Base-by-base conservation (phyloP, 805 yeast species). In the Monosporozyma solicola region DNA sequence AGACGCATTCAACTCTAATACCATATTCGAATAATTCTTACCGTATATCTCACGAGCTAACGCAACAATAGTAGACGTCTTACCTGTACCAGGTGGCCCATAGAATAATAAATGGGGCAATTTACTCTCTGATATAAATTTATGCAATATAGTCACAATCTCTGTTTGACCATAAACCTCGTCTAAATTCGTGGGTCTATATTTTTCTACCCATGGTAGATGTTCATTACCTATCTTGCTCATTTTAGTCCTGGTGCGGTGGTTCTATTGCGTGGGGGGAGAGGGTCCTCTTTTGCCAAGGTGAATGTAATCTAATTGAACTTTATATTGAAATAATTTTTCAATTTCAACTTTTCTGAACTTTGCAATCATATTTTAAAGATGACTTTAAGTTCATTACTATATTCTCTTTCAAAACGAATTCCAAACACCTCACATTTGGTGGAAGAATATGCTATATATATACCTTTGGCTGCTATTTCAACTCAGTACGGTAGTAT, bases 41-140 rank as follows among this genome's bases (percentile, higher is more conserved):
- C 99, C 99, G 65, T 85, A 91, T 8, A 91, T 80, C 63, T 90
- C 96, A 53, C 81, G 75, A 1, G 97, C 96, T 54, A 91, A 71
- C 1, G 97, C 97, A 24, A 85, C 78, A 58, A 89, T 85, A 2
- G 95, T 88, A 2, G 95, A 85, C 0, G 96, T 89, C 67, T 89
- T 89, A 59, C 96, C 96, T 0, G 96, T 89, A 22, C 96, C 96
- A 16, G 96, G 96, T 1, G 96, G 96, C 0, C 96, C 97, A 68
- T 94, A 94, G 70, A 94, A 94, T 51, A 94, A 74, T 59, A 94
- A 72, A 71, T 94, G 99, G 2, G 99, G 99, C 39, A 92, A 74
- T 59, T 82, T 81, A 10, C 94, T 91, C 55, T 85, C 87, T 55
- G 81, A 78, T 16, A 91, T 90, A 68, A 92, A 94, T 64, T 82